Evolutionary conservation across 805 yeast species (phyloP), one percentile per base, ranked within the genome.

Genomic region (Spathaspora gorwiae): DNA sequence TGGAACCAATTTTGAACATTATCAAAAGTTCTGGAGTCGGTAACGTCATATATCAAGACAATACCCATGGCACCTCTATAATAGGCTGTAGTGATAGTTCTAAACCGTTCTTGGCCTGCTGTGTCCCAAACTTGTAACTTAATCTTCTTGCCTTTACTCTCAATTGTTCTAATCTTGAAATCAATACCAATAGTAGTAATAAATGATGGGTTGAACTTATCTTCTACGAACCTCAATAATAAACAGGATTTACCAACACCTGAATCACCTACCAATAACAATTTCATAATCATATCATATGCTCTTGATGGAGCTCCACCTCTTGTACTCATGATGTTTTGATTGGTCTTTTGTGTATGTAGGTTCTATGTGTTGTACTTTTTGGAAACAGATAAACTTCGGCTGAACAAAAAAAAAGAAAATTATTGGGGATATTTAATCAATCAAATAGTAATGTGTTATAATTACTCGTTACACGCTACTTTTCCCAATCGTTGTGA

Each of bases 131-230:
- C 87, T 67, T 94, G 99, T 62, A 92, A 78, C 71, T 94, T 94
- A 68, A 94, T 87, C 53, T 85, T 85, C 68, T 87, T 87, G 44
- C 96, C 97, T 52, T 92, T 92, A 53, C 90, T 78, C 57, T 92
- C 97, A 55, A 90, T 87, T 27, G 97, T 90, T 70, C 97, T 85
- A 64, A 94, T 92, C 73, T 94, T 94, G 79, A 94, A 94, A 67
- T 94, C 99, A 59, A 94, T 94, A 45, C 99, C 99, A 59, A 94
- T 94, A 40, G 99, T 94, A 48, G 98, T 90, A 70, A 94, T 94
- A 68, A 92, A 94, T 15, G 94, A 82, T 5, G 98, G 97, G 58
- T 92, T 90, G 74, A 94, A 94, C 68, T 90, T 90, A 68, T 92
- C 97, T 57, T 90, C 97, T 48, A 92, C 96, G 69, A 92, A 92